A percentile compares a stretch with the other conserved stretches of the same genome.
These are phyloP conservation scores for Pseudogymnoascus sp. DNA, from an alignment of 2,329 filamentous ascomycete species.

Conservation along the genomic window DNA sequence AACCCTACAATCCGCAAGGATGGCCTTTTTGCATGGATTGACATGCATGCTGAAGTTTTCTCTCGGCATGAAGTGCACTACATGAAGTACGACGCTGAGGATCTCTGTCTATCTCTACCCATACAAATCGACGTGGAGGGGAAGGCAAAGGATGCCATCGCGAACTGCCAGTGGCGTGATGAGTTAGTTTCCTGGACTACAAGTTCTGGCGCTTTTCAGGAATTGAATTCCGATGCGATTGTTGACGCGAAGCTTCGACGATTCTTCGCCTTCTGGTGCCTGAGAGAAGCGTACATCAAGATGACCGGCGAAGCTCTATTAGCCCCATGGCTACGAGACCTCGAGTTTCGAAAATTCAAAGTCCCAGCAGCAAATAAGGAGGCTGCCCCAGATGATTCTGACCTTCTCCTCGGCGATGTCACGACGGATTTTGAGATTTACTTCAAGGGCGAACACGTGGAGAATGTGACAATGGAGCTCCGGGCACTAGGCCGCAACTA, in stretches of 20 bases:
- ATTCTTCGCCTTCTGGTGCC: conserved; percentile 72
- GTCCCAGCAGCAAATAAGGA: conserved; percentile 18
- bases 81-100: conserved; percentile 42
- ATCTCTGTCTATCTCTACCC: conserved; percentile 20
- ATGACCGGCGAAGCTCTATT: conserved; percentile 71
- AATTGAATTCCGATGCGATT: conserved; percentile 29
- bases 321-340: conserved; percentile 59
- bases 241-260: conserved; percentile 54
- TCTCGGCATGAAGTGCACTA: conserved; percentile 50
- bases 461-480: conserved; percentile 25
- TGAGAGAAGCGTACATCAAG: conserved; percentile 76
- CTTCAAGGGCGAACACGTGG: conserved; percentile 22
- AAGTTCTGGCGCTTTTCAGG: conserved; percentile 26
- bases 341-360: conserved; percentile 57
- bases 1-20: conserved; percentile 44
- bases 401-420: conserved; percentile 19
- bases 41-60: conserved; percentile 65
- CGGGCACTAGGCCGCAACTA: conserved; percentile 23
- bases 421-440: conserved; percentile 19
- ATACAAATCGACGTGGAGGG: not conserved
- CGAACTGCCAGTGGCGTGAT: conserved; percentile 23
- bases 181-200: conserved; percentile 15
- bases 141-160: conserved; percentile 17
- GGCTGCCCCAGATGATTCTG: conserved; percentile 10
- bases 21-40: conserved; percentile 60